These are phyloP conservation scores for Rhizopus microsporus DNA, from an alignment of 371 early-diverging fungal genomes.

Conservation along the genomic window DNA sequence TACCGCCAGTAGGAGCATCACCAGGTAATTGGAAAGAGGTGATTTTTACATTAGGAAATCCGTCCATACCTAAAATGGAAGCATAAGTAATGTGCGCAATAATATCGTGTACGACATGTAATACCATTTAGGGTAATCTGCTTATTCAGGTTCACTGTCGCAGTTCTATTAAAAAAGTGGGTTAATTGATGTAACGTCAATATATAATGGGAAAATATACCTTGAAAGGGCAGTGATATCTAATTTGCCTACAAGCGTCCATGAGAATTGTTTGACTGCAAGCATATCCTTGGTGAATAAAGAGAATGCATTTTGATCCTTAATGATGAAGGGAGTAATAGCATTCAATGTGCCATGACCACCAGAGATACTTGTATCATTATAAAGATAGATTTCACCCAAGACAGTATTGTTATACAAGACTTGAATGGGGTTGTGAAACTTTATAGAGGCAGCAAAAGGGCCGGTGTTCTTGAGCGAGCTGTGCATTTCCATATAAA, in stretches of 20 bases:
- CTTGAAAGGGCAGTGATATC: conserved; percentile 60
- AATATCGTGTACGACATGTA: not conserved
- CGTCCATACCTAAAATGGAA: conserved; percentile 48
- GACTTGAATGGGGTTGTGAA: conserved; percentile 46
- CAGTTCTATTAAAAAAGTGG: conserved; percentile 29
- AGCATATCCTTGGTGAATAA: conserved; percentile 58
- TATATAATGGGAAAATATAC: conserved; percentile 20
- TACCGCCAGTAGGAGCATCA: conserved; percentile 62
- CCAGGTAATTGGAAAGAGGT: conserved; percentile 58
- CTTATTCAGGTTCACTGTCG: conserved; percentile 46
- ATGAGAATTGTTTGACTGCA: conserved; percentile 49
- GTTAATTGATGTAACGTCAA: not conserved
- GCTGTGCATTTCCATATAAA: conserved; percentile 55
- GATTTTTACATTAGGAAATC: conserved; percentile 58
- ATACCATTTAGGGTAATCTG: conserved; percentile 38
- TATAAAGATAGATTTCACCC: conserved; percentile 52
- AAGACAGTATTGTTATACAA: conserved; percentile 46
- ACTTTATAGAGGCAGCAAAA: conserved; percentile 51
- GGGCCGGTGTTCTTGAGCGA: conserved; percentile 59
- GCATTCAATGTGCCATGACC: conserved; percentile 49
- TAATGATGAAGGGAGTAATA: conserved; percentile 47
- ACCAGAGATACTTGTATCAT: conserved; percentile 51
- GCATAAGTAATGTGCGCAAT: not conserved
- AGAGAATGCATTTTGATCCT: conserved; percentile 49
- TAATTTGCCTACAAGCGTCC: conserved; percentile 59